Evolutionary conservation across 129 eudicot species (phyloP), one percentile per base, ranked within the genome.

Genomic region (Heracleum sosnowskyi): DNA sequence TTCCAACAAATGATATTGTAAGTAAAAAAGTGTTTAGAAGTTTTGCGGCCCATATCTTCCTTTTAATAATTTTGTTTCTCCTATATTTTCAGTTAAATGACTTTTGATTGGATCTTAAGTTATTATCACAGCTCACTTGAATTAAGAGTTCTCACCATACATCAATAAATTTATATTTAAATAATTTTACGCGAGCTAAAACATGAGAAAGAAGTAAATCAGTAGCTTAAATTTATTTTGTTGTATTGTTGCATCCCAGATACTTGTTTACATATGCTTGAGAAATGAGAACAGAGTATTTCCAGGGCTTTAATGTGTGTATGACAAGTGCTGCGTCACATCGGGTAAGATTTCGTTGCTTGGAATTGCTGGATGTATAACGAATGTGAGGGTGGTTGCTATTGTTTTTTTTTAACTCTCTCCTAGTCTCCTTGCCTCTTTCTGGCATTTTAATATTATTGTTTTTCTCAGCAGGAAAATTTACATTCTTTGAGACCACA

Each of bases 1-100:
- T 53, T 41, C 80, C 77, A 78, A 83, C 53, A 77, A 82, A 34
- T 84, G 57, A 84, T 82, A 82, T 79, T 69, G 63, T 60, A 75
- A 7, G 66, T 53, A 75, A 34, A 79, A 45, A 42, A 79, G 84
- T 81, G 29, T 68, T 69, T 62, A 17, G 37, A 22, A 10, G 15
- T 28, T 24, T n/a, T 8, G 55, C 16, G 1, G 37, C 57, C 36
- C 24, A 73, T 11, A 10, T 63, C 20, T 63, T 29, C 36, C 20
- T 51, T 20, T 51, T 3, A 0, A 55, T 13, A 24, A 8, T 55
- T 22, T 55, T 11, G 11, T 22, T 24, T 24, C 12, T 55, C 64
- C 29, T 55, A 18, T 18, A 47, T 47, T 47, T 8, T 47, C 24
- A 47, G 24, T 47, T 47, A 17, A 16, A 16, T 47, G 24, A 17